Evolutionary conservation across 495 filamentous ascomycete species (phyloP).

Genomic region (Penicillium riverlandense): DNA sequence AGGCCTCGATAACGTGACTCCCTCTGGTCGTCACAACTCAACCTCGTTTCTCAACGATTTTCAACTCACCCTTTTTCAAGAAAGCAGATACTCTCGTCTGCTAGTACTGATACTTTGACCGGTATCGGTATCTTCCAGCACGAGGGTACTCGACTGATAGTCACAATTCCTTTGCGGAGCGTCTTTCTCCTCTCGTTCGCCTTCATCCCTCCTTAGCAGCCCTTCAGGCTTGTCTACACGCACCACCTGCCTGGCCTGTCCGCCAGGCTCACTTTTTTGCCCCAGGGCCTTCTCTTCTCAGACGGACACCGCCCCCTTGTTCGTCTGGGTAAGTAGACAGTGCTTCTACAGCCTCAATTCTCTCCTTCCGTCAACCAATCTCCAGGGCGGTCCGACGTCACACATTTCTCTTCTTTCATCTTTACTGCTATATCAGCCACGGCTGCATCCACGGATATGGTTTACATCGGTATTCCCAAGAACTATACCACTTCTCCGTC

Average conservation of each 20-base stretch:
- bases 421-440: conserved; percentile 11
- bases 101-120: conserved; percentile 80
- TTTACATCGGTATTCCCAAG: conserved; percentile 69
- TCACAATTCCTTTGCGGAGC: conserved; percentile 75
- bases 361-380: conserved; percentile 18
- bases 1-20: conserved; percentile 86
- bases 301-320: conserved; percentile 73
- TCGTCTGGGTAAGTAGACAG: conserved; percentile 76
- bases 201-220: conserved; percentile 82
- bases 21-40: conserved; percentile 8
- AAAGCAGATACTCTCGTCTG: conserved; percentile 77
- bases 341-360: conserved; percentile 46
- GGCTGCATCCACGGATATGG: conserved; percentile 57
- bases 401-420: conserved; percentile 11
- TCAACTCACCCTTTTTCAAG: conserved; percentile 12
- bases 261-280: conserved; percentile 48
- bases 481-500: conserved; percentile 76
- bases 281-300: conserved; percentile 93
- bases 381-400: conserved; percentile 23
- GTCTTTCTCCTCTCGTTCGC: conserved; percentile 70
- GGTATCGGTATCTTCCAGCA: conserved; percentile 81
- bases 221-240: conserved; percentile 27
- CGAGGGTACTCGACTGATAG: conserved; percentile 56
- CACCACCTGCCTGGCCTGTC: conserved; percentile 49
- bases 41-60: conserved; percentile 5